Conservation (phyloP, 257 asterid genomes). For the Asclepias syriaca region DNA sequence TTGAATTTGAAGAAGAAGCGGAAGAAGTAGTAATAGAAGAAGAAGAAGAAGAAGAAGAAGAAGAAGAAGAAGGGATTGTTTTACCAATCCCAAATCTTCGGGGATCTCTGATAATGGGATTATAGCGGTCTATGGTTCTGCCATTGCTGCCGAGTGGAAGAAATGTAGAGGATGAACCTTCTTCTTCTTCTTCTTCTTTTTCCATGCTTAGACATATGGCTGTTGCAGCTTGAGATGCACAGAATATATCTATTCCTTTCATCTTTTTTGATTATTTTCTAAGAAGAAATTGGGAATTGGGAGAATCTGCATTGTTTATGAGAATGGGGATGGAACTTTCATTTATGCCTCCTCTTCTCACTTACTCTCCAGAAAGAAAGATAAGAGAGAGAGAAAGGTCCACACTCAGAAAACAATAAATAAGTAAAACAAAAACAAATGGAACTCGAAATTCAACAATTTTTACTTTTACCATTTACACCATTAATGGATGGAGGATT, state of each 20-base stretch:
- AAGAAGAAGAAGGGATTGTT: conserved; percentile 21
- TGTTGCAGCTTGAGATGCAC: conserved; percentile 63
- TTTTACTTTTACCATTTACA: not conserved
- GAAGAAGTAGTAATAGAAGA: conserved; percentile 8
- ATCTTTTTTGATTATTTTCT: conserved; percentile 17
- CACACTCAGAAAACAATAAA: not conserved
- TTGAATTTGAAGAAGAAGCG: no score
- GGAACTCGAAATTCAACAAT: not conserved
- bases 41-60: conserved; percentile 35
- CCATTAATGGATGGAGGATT: no score
- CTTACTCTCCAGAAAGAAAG: no score
- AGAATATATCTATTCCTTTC: conserved; percentile 58
- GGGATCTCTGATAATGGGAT: conserved; percentile 43
- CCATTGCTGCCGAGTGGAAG: conserved; percentile 32
- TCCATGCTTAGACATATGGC: conserved; percentile 53
- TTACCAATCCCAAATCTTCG: conserved; percentile 30
- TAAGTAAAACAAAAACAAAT: not conserved
- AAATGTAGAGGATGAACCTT: conserved; percentile 25
- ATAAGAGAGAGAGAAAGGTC: not conserved
- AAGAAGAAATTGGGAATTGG: conserved; percentile 6
- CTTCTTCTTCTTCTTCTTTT: conserved; percentile 19
- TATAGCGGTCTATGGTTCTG: conserved; percentile 51
- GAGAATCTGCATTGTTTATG: conserved; percentile 34
- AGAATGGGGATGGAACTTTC: not conserved
- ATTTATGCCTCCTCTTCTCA: conserved; percentile 9